These are phyloP conservation scores for Penicillium simplicissimum DNA, from an alignment of 495 filamentous ascomycete species.

Conservation along the genomic window DNA sequence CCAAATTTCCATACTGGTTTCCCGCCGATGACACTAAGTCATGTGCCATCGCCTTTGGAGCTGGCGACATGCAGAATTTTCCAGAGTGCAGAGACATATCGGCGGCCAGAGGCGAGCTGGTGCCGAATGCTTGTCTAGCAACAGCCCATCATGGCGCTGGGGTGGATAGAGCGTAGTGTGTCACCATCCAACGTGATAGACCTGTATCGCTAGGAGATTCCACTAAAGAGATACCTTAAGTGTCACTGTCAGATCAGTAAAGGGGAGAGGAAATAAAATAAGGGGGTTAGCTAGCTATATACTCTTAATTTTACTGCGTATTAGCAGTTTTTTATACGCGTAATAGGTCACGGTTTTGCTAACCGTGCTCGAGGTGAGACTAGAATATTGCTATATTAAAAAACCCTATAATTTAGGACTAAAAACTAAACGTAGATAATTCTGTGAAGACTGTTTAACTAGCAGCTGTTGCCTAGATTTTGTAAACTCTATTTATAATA, in stretches of 20 bases:
- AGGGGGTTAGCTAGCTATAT: not conserved
- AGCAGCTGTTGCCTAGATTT: not conserved
- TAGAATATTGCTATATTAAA: not conserved
- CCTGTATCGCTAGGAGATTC: constrained; percentile 8
- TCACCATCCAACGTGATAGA: not conserved
- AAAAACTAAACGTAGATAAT: not conserved
- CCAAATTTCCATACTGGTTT: constrained; percentile 11
- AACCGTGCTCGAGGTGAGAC: not conserved
- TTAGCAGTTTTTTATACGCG: not conserved
- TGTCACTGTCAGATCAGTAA: not conserved
- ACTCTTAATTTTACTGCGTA: not conserved
- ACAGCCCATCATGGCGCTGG: not conserved
- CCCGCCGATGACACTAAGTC: constrained; percentile 4
- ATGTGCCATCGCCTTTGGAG: not conserved
- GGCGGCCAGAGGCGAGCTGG: constrained; percentile 2
- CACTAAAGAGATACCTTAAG: not conserved
- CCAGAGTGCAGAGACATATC: constrained; percentile 3
- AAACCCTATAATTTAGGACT: not conserved
- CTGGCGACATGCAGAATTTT: constrained; percentile 6
- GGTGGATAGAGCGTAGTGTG: constrained; percentile 8
- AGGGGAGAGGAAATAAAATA: not conserved
- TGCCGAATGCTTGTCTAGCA: constrained; percentile 2
- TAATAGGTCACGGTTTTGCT: not conserved
- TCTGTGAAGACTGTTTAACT: constrained; percentile 4
- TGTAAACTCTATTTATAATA: not conserved